These are phyloP conservation scores for Stenocarpella maydis DNA, from an alignment of 2,329 filamentous ascomycete genomes.

Conservation along the genomic window DNA sequence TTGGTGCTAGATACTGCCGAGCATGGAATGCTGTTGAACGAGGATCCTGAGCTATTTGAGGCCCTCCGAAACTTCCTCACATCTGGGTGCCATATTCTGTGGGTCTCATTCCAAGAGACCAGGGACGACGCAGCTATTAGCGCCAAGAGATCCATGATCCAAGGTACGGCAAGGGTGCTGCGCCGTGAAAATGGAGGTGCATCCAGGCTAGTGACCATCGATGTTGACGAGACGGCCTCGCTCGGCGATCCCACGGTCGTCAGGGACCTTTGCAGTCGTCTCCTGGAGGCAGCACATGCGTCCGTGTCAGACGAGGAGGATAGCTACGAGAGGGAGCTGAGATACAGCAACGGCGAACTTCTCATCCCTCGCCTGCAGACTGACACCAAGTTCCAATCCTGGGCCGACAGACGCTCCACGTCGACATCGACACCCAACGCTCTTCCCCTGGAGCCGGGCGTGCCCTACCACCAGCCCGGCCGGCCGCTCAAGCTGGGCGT, in stretches of 20 bases:
- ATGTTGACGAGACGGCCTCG: not conserved
- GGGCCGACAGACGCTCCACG: conserved; percentile 18
- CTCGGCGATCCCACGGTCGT: not conserved
- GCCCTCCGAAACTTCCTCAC: not conserved
- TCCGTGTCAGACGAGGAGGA: not conserved
- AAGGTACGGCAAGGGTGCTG: not conserved
- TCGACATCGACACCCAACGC: not conserved
- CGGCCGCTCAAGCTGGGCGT: conserved; percentile 33
- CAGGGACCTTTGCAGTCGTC: not conserved
- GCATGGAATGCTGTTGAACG: not conserved
- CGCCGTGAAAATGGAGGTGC: not conserved
- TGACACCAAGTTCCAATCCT: conserved; percentile 32
- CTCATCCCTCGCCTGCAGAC: conserved; percentile 30
- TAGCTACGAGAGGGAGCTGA: not conserved
- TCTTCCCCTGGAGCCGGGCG: not conserved
- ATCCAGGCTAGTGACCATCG: not conserved
- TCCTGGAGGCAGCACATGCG: not conserved
- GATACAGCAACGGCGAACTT: conserved; percentile 21
- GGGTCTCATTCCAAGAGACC: not conserved
- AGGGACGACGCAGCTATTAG: not conserved
- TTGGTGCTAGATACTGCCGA: not conserved
- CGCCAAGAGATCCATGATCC: conserved; percentile 2
- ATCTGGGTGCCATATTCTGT: not conserved
- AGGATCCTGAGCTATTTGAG: not conserved
- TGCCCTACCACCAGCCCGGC: conserved; percentile 19